A percentile compares a stretch with the other conserved stretches of the same genome.
These are phyloP conservation scores for Corymbia maculata DNA, from an alignment of 345 rosid genomes.

Conservation along the genomic window DNA sequence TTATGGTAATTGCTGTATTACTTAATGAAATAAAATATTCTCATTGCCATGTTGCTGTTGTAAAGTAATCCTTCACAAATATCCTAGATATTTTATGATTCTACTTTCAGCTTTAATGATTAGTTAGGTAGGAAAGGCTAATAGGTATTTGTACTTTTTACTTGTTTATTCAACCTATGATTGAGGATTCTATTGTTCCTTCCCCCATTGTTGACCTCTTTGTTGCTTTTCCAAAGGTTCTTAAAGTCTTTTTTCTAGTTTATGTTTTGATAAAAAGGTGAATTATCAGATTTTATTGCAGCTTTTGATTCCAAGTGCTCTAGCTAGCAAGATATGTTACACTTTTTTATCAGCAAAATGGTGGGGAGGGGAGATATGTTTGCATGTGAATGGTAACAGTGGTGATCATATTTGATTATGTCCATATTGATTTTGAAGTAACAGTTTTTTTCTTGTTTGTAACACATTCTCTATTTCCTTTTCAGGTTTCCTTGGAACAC, in stretches of 20 bases:
- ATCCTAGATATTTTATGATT: neutral
- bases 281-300: neutral
- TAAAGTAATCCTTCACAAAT: neutral
- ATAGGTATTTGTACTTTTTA: neutral
- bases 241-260: neutral
- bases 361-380: neutral
- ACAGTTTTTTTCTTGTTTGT: neutral
- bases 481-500: constrained; percentile 81
- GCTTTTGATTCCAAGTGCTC: neutral
- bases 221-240: neutral
- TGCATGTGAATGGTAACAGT: neutral
- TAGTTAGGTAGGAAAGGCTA: neutral
- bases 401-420: neutral
- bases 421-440: neutral
- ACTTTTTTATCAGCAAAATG: neutral
- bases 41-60: neutral
- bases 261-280: neutral
- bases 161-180: neutral
- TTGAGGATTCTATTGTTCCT: neutral
- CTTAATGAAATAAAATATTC: neutral
- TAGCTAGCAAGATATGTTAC: neutral
- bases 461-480: neutral
- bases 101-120: neutral
- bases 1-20: constrained; percentile 46
- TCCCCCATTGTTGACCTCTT: neutral